phyloP scores from a whole-genome alignment of 176 grass and related monocot species.

The bread wheat (Triticum aestivum) region IWGSC_CS_RefSeq_v2.1 NC_057806.1:144085529-144086028 shows the following conservation, averaged over 20 bases:
- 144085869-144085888: no score
- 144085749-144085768: neutral
- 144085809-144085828: neutral
- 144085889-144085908: no score
- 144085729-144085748: conserved; percentile 29
- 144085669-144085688: neutral
- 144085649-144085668: neutral
- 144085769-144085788: neutral
- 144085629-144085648: neutral
- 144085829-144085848: neutral
- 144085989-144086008: no score
- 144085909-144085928: no score
- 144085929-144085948: no score
- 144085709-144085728: conserved; percentile 26
- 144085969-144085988: no score
- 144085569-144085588: conserved; percentile 72
- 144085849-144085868: no score
- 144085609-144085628: conserved; percentile 54
- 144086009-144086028: no score
- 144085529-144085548: conserved; percentile 64
- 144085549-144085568: conserved; percentile 61
- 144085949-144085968: no score
- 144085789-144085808: no score
- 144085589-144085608: conserved; percentile 61
- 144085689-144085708: conserved; percentile 24